Conservation (phyloP, 768 basidiomycete species). For the Atractiella rhizophila region DNA sequence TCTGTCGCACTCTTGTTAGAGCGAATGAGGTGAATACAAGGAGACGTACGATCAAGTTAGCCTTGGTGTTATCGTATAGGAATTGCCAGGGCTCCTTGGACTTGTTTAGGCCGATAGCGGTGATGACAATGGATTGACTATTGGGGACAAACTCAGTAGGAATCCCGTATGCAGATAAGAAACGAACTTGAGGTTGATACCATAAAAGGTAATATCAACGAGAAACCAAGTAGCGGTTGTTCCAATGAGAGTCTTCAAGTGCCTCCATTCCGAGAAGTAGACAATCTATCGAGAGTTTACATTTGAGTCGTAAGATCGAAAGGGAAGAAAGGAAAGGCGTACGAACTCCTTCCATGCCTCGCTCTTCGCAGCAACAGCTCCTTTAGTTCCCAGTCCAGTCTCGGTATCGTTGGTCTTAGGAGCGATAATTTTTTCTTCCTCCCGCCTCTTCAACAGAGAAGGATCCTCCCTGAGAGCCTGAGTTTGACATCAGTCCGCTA, state of each 20-base stretch:
- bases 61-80: conserved; percentile 40
- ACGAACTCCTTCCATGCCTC: conserved; percentile 1
- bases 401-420: not conserved
- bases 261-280: conserved; percentile 51
- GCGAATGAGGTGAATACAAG: too few species aligned
- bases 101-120: conserved; percentile 39
- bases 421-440: conserved; percentile 1
- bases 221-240: conserved; percentile 50
- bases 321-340: not conserved
- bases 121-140: conserved; percentile 41
- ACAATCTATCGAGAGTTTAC: conserved; percentile 14
- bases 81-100: conserved; percentile 35
- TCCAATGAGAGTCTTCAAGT: conserved; percentile 40
- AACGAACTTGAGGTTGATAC: conserved; percentile 39
- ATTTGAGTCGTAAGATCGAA: not conserved
- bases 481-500: too few species aligned
- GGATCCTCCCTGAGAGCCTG: conserved; percentile 6
- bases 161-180: too few species aligned
- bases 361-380: not conserved
- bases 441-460: conserved; percentile 15
- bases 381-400: too few species aligned
- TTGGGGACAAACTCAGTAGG: too few species aligned
- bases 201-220: conserved; percentile 30
- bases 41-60: conserved; percentile 39
- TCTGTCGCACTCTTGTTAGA: too few species aligned